Conservation (phyloP, 2,329 filamentous ascomycete genomes). For the Lachnellula suecica region DNA sequence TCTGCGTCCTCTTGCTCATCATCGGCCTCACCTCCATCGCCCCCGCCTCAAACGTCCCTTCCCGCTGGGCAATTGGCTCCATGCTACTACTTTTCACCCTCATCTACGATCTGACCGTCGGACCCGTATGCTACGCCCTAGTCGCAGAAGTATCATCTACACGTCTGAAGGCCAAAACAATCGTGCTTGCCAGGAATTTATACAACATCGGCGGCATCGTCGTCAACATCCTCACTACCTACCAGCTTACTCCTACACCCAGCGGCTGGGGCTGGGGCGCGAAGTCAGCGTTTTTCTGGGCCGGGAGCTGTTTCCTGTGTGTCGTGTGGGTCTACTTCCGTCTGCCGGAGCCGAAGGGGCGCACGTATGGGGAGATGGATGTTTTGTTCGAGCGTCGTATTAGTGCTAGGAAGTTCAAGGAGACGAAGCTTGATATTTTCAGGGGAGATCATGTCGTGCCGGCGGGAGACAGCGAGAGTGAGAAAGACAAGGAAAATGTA, state of each 20-base stretch:
- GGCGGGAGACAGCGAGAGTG: neutral
- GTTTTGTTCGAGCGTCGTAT: conserved; percentile 70
- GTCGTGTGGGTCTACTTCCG: conserved; percentile 39
- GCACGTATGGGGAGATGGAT: conserved; percentile 83
- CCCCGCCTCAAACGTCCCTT: conserved; percentile 37
- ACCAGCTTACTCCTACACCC: conserved; percentile 53
- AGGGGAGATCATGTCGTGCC: neutral
- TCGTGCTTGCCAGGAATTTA: conserved; percentile 55
- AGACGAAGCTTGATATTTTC: conserved; percentile 6
- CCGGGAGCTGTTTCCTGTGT: conserved; percentile 37
- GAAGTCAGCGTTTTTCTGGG: conserved; percentile 42
- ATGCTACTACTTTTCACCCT: conserved; percentile 42
- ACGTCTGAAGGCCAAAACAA: conserved; percentile 79
- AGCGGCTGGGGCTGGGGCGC: conserved; percentile 38
- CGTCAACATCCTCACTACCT: conserved; percentile 61
- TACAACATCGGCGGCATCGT: conserved; percentile 38
- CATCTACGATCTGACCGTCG: conserved; percentile 43
- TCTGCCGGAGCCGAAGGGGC: conserved; percentile 53
- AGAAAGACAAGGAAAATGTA: neutral
- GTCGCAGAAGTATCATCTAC: conserved; percentile 42
- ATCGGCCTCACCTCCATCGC: conserved; percentile 46
- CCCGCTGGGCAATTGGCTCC: conserved; percentile 44
- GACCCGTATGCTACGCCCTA: conserved; percentile 43
- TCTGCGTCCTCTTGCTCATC: conserved; percentile 41
- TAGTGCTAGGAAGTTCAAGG: conserved; percentile 2